Evolutionary conservation across 78 protist genomes (phyloP), one percentile per base, ranked within the genome.

Genomic region (Capsaspora owczarzaki): DNA sequence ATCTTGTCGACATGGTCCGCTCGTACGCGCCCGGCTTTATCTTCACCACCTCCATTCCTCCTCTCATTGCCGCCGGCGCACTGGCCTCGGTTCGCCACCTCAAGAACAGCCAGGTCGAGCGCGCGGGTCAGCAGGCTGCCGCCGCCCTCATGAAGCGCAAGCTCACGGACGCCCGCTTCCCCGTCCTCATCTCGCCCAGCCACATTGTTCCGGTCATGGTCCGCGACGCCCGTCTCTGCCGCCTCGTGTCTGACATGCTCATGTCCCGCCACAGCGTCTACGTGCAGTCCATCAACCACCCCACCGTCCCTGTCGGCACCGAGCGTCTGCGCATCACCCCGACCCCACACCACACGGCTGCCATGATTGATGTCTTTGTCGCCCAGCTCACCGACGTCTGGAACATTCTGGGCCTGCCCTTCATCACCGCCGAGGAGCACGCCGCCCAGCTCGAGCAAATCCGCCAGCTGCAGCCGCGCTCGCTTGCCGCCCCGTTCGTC

Each of bases 271-370:
- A 84, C 60, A 78, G 89, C 38, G 89, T 91, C 71, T 95, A 95
- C 61, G 95, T 92, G 20, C 98, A 95, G 86, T 87, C 93, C 78
- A 95, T 95, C 86, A 95, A 95, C 84, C 90, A 88, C 80, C 98
- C 98, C 42, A 92, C 98, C 72, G 98, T 95, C 1, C 94, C 96
- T 23, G 74, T 69, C 53, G 94, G 91, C 5, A 66, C 76, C 41
- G 91, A 87, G 84, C 78, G 81, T 31, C 84, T 92, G 78, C 77
- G 97, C 44, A 42, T 94, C 61, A 94, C 97, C 25, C 93, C 97
- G 37, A 77, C 92, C 35, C 94, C 97, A 41, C 76, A 81, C 41
- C 97, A 94, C 82, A 82, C 86, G 41, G 83, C 78, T 3, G 89
- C 42, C 0, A 46, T 89, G 53, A 80, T 87, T 76, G 89, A 86